These are phyloP conservation scores for Chaetomium tenue DNA, from an alignment of 495 filamentous ascomycete species.

Conservation along the genomic window DNA sequence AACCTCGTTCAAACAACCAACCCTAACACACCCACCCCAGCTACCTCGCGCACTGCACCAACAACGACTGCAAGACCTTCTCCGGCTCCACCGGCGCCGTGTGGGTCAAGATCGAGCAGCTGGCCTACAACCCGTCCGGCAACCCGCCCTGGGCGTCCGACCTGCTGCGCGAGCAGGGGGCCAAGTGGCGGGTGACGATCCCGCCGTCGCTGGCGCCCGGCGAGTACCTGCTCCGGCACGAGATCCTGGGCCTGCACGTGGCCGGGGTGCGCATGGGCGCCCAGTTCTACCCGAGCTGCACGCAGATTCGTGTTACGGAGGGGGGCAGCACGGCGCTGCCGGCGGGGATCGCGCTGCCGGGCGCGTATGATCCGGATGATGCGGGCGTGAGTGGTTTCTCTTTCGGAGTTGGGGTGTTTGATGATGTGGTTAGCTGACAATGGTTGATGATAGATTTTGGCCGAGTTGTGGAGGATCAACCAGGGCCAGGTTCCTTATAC, in stretches of 20 bases:
- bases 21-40: neutral
- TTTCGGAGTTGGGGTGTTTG: neutral
- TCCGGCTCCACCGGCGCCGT: conserved; percentile 22
- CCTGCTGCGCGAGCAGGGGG: conserved; percentile 52
- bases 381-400: conserved; percentile 31
- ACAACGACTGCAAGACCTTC: conserved; percentile 38
- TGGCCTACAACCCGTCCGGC: conserved; percentile 30
- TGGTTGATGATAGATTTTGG: conserved; percentile 9
- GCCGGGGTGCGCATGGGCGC: conserved; percentile 53
- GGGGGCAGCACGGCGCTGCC: conserved; percentile 36
- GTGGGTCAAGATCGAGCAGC: conserved; percentile 46
- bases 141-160: conserved; percentile 34
- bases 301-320: conserved; percentile 56
- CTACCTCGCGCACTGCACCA: conserved; percentile 35
- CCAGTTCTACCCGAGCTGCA: conserved; percentile 61
- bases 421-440: neutral
- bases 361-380: conserved; percentile 43
- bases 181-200: conserved; percentile 61
- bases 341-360: conserved; percentile 43
- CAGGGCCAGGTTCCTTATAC: conserved; percentile 22
- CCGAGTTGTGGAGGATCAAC: conserved; percentile 25
- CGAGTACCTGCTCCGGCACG: conserved; percentile 61
- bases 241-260: conserved; percentile 60
- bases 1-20: too few species aligned
- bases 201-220: conserved; percentile 56